phyloP scores from a whole-genome alignment of 2,329 filamentous ascomycete species.

The Venturia oleaginea region DNA sequence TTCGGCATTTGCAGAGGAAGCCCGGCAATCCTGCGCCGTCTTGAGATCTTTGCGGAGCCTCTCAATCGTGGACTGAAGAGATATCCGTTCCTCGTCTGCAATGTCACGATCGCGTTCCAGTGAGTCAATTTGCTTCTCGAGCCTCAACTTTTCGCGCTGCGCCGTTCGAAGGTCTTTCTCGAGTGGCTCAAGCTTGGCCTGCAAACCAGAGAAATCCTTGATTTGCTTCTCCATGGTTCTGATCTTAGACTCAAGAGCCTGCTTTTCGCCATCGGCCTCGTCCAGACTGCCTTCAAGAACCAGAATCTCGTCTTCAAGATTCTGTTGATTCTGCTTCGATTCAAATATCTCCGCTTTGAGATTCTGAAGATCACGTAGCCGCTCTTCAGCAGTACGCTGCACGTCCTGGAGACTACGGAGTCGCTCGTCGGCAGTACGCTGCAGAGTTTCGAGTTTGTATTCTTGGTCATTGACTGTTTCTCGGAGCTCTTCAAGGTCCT shows the following conservation, averaged over 20 bases:
- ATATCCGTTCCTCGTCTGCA: slow-evolving; percentile 24
- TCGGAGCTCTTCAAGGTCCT: slow-evolving; percentile 46
- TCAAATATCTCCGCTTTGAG: slow-evolving; percentile 15
- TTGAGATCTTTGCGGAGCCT: slow-evolving; percentile 50
- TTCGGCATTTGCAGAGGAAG: slow-evolving; percentile 6
- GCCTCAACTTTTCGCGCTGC: slow-evolving; percentile 29
- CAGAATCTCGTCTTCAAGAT: slow-evolving; percentile 48
- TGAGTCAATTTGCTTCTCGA: slow-evolving; percentile 25
- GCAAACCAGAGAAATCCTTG: slow-evolving; percentile 33
- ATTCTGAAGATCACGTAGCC: slow-evolving; percentile 38
- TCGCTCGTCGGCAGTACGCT: slow-evolving; percentile 27
- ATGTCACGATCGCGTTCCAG: slow-evolving; percentile 30
- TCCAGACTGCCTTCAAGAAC: slow-evolving; percentile 36
- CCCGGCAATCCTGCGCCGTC: slow-evolving; percentile 28
- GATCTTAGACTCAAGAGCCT: slow-evolving; percentile 50
- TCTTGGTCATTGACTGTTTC: slow-evolving; percentile 30
- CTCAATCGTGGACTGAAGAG: slow-evolving; percentile 45
- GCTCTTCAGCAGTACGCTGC: slow-evolving; percentile 24
- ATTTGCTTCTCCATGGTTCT: slow-evolving; percentile 26
- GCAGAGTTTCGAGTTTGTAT: slow-evolving; percentile 24
- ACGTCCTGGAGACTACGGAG: slow-evolving; percentile 30
- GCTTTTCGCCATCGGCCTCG: slow-evolving; percentile 39
- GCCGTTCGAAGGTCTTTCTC: slow-evolving; percentile 26
- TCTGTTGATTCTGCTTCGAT: slow-evolving; percentile 26
- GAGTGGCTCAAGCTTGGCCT: slow-evolving; percentile 40